Evolutionary conservation across 805 yeast genomes (phyloP).

Genomic region (Schwanniomyces yamadae): DNA sequence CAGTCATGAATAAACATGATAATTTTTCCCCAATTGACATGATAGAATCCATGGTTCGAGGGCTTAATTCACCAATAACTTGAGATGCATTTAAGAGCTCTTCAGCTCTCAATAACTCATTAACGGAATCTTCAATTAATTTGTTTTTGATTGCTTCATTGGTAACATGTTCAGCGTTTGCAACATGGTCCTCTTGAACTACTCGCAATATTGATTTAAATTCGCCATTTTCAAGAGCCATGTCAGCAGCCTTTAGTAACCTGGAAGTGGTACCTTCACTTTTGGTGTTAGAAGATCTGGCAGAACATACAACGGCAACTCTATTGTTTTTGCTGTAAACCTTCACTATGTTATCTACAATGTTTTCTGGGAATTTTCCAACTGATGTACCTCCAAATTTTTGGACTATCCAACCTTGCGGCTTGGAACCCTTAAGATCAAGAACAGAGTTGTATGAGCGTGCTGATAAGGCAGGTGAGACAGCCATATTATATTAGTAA

Average conservation of each 20-base stretch:
- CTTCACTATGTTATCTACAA: constrained; percentile 80
- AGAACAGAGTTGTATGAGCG: constrained; percentile 41
- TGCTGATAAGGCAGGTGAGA: constrained; percentile 21
- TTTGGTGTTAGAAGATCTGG: constrained; percentile 87
- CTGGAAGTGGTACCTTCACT: constrained; percentile 95
- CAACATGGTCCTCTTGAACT: constrained; percentile 74
- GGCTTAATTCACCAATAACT: constrained; percentile 86
- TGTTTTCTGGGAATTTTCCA: constrained; percentile 87
- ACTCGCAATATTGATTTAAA: constrained; percentile 59
- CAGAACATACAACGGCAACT: constrained; percentile 95
- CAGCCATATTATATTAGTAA: constrained; percentile 11
- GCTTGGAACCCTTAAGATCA: constrained; percentile 28
- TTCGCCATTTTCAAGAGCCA: constrained; percentile 61
- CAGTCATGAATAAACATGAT: constrained; percentile 85
- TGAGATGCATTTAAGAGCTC: constrained; percentile 82
- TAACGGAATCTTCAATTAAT: constrained; percentile 57
- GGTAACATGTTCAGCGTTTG: constrained; percentile 62
- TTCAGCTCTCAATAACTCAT: constrained; percentile 66
- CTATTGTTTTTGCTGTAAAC: constrained; percentile 56
- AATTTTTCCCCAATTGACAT: constrained; percentile 94
- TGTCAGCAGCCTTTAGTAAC: constrained; percentile 78
- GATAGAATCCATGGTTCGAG: constrained; percentile 83
- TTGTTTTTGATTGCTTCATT: constrained; percentile 44
- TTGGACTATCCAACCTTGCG: constrained; percentile 55
- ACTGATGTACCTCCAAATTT: constrained; percentile 98